These are phyloP conservation scores for Fusarium temperatum DNA, from an alignment of 2,329 filamentous ascomycete genomes.

Conservation along the genomic window DNA sequence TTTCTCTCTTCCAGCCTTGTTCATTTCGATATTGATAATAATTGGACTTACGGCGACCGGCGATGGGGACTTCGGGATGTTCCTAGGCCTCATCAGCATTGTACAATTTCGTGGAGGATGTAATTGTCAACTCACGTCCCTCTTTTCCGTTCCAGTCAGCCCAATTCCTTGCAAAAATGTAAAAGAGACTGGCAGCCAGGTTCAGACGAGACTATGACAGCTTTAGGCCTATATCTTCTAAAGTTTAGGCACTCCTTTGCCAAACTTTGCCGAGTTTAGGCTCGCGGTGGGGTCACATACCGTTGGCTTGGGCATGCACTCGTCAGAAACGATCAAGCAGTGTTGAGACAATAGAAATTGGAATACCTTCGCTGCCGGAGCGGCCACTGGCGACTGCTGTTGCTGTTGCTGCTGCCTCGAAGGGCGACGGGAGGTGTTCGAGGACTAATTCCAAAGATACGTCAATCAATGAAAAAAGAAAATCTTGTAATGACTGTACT, in stretches of 20 bases:
- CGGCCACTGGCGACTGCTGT: no score
- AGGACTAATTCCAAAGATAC: fast-evolving
- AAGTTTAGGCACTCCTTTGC: background rate
- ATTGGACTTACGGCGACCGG: no score
- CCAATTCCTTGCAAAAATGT: background rate
- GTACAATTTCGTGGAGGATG: background rate
- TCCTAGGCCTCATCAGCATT: background rate
- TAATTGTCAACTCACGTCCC: background rate
- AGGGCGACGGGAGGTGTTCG: fast-evolving
- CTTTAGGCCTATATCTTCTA: background rate
- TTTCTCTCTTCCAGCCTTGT: background rate
- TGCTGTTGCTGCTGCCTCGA: background rate
- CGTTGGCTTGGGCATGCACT: background rate
- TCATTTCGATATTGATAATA: background rate
- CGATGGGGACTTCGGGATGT: background rate
- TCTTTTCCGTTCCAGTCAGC: background rate
- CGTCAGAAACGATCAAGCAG: background rate
- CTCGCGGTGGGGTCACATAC: background rate
- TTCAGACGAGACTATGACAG: background rate
- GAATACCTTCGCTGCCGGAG: background rate
- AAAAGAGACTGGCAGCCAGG: background rate
- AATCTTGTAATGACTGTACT: background rate
- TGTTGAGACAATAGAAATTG: background rate
- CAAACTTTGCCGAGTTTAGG: background rate
- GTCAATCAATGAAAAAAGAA: no score